Conservation (phyloP, 2,329 filamentous ascomycete genomes). For the Exophiala xenobiotica region DNA sequence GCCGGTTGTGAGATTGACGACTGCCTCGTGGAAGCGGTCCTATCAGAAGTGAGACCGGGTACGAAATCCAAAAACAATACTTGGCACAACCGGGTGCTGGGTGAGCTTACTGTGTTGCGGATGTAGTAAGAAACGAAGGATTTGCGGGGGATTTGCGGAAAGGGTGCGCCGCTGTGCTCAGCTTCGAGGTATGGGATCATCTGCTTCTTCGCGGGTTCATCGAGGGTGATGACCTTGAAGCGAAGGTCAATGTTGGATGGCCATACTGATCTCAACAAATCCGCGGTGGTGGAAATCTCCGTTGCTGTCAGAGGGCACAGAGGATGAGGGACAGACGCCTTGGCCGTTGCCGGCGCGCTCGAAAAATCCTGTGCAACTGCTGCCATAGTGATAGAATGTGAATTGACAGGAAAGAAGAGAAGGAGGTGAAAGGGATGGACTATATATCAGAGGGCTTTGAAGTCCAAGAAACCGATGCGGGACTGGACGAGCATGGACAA, state of each 20-base stretch:
- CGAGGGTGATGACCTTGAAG: slow-evolving; percentile 67
- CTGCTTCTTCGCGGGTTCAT: slow-evolving; percentile 63
- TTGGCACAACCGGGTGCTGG: too few species aligned
- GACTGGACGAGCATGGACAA: not conserved
- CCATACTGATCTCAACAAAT: slow-evolving; percentile 32
- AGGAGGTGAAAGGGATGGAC: not conserved
- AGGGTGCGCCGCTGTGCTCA: slow-evolving; percentile 54
- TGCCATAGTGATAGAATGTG: slow-evolving; percentile 19
- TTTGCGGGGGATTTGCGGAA: slow-evolving; percentile 53
- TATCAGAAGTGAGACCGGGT: too few species aligned
- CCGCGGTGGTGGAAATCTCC: slow-evolving; percentile 33
- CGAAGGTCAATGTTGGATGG: slow-evolving; percentile 36
- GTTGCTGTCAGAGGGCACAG: slow-evolving; percentile 32
- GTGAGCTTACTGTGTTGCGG: slow-evolving; percentile 52
- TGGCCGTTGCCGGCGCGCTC: slow-evolving; percentile 19
- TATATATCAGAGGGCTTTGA: slow-evolving; percentile 1
- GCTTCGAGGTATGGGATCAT: slow-evolving; percentile 62
- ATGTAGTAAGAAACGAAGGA: slow-evolving; percentile 53
- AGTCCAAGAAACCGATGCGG: not conserved
- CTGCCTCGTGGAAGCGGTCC: slow-evolving; percentile 57
- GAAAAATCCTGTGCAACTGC: slow-evolving; percentile 23
- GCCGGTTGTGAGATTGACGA: slow-evolving; percentile 51
- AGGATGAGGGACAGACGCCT: slow-evolving; percentile 30
- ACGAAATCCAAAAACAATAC: too few species aligned
- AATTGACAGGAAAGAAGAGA: slow-evolving; percentile 2